A percentile compares a stretch with the other conserved stretches of the same genome.
Conservation (phyloP, 2,329 filamentous ascomycete species). For the Diaporthe eres region DNA sequence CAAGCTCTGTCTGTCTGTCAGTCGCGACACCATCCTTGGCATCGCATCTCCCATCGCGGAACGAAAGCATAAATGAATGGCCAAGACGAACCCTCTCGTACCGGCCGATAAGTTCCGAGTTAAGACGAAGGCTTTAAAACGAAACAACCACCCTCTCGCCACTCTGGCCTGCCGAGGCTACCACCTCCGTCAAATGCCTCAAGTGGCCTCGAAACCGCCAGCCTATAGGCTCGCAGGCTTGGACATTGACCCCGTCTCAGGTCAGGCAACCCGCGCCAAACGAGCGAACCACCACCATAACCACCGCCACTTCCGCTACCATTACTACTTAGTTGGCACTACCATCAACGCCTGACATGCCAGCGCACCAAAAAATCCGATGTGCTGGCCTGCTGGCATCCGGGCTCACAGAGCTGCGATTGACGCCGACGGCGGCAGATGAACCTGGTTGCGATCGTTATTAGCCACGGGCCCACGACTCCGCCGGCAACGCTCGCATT, state of each 20-base stretch:
- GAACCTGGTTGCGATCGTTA: slow-evolving; percentile 17
- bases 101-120: not conserved
- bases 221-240: not conserved
- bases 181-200: slow-evolving; percentile 10
- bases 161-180: slow-evolving; percentile 6
- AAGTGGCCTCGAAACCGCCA: not conserved
- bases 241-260: slow-evolving; percentile 25
- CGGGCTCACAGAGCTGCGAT: slow-evolving; percentile 14
- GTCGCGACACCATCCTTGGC: slow-evolving; percentile 24
- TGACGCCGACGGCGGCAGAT: slow-evolving; percentile 22
- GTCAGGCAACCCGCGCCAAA: slow-evolving; percentile 20
- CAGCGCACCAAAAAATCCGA: not conserved
- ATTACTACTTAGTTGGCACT: not conserved
- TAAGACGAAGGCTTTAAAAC: slow-evolving; percentile 24
- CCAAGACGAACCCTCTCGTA: slow-evolving; percentile 13
- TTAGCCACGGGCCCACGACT: not conserved
- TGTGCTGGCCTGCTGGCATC: slow-evolving; percentile 11
- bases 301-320: not conserved
- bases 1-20: slow-evolving; percentile 29
- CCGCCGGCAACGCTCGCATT: slow-evolving; percentile 1
- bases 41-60: slow-evolving; percentile 31
- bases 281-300: not conserved
- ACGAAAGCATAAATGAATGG: slow-evolving; percentile 31
- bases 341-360: slow-evolving; percentile 7
- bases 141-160: slow-evolving; percentile 20